Evolutionary conservation across 2,329 filamentous ascomycete species (phyloP), one percentile per base, ranked within the genome.

Genomic region (Penicillium frequentans): DNA sequence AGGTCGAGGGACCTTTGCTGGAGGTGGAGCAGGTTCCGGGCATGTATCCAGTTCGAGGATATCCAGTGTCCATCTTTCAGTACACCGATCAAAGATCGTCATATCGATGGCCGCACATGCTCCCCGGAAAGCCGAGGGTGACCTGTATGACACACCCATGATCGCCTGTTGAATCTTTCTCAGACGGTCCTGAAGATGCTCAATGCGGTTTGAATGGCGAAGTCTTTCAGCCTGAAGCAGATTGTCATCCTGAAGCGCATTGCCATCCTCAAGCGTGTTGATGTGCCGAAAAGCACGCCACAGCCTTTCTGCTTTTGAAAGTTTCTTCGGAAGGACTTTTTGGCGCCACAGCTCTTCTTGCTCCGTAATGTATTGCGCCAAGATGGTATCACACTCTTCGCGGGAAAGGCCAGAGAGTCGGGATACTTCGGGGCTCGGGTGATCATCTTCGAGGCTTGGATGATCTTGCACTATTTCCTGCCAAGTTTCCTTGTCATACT

Each of bases 81-180:
- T 65, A 60, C 79, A 70, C 49, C 83, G 82, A 54, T 89, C 82
- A 35, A 84, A 81, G 1, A 96, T 74, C 3, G 81, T 91, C 5
- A 79, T 76, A 57, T 93, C 86, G 54, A 96, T 75, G 35, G 76
- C 81, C 11, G 75, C 73, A 49, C 86, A 86, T 64, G 86, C 83
- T 6, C 73, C 75, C 26, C 78, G 74, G 14, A 95, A 68, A 14
- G 86, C 79, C 65, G 23, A 77, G 74, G 8, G 76, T 82, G 11
- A 73, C 70, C 83, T 46, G 52, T 87, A 91, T 29, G 78, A 69
- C 16, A 81, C 75, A 19, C 7, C 6, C 1, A 79, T 61, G 33
- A 91, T 84, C 21, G 85, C 80, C 1, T 77, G 65, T 10, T 79
- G 79, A 16, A 86, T 72, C 47, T 81, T 85, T n/a, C 70, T 68